A percentile compares a stretch with the other conserved stretches of the same genome.
phyloP scores from a whole-genome alignment of 108 stramenopile genomes.

The Cylindrotheca fusiformis region DNA sequence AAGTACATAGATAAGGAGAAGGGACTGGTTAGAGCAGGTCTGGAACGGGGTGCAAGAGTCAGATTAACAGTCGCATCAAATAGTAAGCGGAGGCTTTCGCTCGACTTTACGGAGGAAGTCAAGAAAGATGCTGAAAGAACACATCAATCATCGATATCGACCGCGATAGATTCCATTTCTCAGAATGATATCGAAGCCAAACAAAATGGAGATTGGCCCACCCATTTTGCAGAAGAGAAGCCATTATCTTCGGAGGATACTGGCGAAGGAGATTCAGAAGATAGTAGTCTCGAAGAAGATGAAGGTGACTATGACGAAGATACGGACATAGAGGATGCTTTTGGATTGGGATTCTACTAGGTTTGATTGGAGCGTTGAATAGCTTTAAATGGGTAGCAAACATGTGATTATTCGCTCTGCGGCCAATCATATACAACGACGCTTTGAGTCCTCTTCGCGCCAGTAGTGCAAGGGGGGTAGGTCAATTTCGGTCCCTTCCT shows the following conservation, averaged over 20 bases:
- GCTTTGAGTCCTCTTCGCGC: slow-evolving; percentile 44
- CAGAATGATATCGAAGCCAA: slow-evolving; percentile 35
- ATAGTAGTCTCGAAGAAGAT: slow-evolving; percentile 34
- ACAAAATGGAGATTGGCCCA: not conserved
- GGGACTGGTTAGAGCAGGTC: slow-evolving; percentile 53
- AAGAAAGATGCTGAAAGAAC: slow-evolving; percentile 34
- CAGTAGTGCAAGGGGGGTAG: slow-evolving; percentile 40
- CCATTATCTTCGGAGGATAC: slow-evolving; percentile 15
- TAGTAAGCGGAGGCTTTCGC: slow-evolving; percentile 49
- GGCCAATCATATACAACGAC: slow-evolving; percentile 17
- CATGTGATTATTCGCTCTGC: not conserved
- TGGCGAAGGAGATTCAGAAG: slow-evolving; percentile 15
- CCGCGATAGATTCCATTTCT: not conserved
- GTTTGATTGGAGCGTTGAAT: not conserved
- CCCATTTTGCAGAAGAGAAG: not conserved
- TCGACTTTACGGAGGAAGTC: slow-evolving; percentile 59
- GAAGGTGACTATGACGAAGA: slow-evolving; percentile 77
- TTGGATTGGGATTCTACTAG: slow-evolving; percentile 71
- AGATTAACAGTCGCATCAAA: slow-evolving; percentile 45
- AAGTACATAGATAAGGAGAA: slow-evolving; percentile 58
- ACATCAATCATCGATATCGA: not conserved
- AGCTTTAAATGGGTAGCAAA: not conserved
- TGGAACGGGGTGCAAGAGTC: slow-evolving; percentile 48
- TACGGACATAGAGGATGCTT: slow-evolving; percentile 68
- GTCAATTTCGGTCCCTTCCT: slow-evolving; percentile 18